A percentile compares a stretch with the other conserved stretches of the same genome.
Evolutionary conservation across 2,329 filamentous ascomycete genomes (phyloP).

Genomic region (Podosphaera leucotricha): DNA sequence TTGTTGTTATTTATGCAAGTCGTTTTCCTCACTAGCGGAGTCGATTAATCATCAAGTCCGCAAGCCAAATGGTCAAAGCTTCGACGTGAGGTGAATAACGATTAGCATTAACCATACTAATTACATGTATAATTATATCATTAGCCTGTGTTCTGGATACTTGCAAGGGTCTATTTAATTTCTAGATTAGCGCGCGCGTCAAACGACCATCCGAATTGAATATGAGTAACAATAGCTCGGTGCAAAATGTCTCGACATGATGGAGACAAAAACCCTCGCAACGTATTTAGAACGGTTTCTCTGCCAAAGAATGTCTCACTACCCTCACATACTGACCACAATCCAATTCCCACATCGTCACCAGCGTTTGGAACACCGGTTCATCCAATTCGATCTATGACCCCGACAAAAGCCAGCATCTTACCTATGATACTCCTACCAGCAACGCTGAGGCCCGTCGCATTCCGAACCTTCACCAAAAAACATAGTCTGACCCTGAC

Average conservation of each 20-base stretch:
- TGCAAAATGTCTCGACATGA: background rate
- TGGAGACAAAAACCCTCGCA: background rate
- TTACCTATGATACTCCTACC: slow-evolving; percentile 78
- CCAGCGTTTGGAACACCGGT: slow-evolving; percentile 74
- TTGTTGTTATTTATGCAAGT: no score
- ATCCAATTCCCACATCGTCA: slow-evolving; percentile 59
- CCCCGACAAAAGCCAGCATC: slow-evolving; percentile 23
- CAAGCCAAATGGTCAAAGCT: no score
- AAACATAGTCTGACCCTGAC: slow-evolving; percentile 89
- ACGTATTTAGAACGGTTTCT: background rate
- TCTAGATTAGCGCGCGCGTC: no score
- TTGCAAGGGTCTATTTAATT: no score
- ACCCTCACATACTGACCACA: slow-evolving; percentile 18
- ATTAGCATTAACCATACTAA: no score
- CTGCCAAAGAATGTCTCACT: slow-evolving; percentile 3
- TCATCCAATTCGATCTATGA: slow-evolving; percentile 42
- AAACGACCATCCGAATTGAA: no score
- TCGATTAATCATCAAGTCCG: no score
- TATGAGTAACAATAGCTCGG: background rate
- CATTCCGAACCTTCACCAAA: slow-evolving; percentile 89
- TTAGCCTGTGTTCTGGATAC: no score
- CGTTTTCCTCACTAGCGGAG: no score
- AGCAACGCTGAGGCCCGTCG: slow-evolving; percentile 64
- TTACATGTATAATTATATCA: no score
- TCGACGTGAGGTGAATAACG: no score